These are phyloP conservation scores for Pythium guiyangense DNA, from an alignment of 352 stramenopile species.

Conservation along the genomic window DNA sequence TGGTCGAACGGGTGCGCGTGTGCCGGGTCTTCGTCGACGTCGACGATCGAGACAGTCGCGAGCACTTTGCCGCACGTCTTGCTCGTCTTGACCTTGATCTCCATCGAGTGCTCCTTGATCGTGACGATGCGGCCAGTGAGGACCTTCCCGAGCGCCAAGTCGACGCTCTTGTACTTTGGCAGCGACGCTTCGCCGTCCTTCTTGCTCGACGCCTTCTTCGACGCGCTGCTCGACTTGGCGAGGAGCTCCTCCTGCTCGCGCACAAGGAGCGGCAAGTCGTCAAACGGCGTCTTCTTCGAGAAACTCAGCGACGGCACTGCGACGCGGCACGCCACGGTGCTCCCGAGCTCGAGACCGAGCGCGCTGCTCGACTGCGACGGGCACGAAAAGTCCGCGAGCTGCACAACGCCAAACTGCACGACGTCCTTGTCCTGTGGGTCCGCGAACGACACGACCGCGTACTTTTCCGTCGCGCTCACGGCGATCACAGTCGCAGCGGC, in stretches of 20 bases:
- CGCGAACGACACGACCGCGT: constrained; percentile 61
- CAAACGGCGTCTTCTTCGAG: constrained; percentile 60
- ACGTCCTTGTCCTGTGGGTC: constrained; percentile 25
- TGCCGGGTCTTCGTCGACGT: constrained; percentile 60
- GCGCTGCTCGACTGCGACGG: constrained; percentile 49
- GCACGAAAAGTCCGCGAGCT: constrained; percentile 75
- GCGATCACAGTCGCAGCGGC: constrained; percentile 40
- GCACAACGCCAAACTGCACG: constrained; percentile 52
- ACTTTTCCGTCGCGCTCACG: constrained; percentile 46
- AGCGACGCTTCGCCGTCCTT: constrained; percentile 35
- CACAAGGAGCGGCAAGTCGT: constrained; percentile 60
- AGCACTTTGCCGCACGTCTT: constrained; percentile 78
- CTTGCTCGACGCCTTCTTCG: constrained; percentile 14
- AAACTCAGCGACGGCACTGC: constrained; percentile 35
- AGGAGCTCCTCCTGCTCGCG: constrained; percentile 50
- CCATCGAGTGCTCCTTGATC: constrained; percentile 82
- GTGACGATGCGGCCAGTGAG: constrained; percentile 63
- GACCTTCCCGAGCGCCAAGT: constrained; percentile 58
- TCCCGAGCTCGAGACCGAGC: constrained; percentile 54
- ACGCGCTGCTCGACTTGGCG: constrained; percentile 22
- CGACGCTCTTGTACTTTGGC: constrained; percentile 65
- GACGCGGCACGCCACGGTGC: constrained; percentile 34
- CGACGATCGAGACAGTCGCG: constrained; percentile 74
- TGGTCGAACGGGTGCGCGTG: constrained; percentile 73
- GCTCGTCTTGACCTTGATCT: constrained; percentile 74